These are phyloP conservation scores for Amphicarpaea edgeworthii DNA, from an alignment of 306 rosid species.

Conservation along the genomic window DNA sequence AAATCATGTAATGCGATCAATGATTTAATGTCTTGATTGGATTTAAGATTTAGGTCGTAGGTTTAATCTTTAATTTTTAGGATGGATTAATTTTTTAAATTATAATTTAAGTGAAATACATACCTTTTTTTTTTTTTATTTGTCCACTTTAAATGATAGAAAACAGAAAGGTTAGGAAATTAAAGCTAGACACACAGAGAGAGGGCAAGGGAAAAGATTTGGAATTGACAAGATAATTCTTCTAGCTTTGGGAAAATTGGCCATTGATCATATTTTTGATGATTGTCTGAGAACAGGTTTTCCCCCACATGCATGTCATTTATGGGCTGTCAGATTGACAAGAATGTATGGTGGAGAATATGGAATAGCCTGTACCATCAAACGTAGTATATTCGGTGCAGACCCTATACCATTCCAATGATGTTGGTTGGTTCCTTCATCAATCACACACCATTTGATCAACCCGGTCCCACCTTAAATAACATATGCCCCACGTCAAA, in stretches of 20 bases:
- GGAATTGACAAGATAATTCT: conserved; percentile 31
- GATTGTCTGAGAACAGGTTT: conserved; percentile 37
- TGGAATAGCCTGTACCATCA: conserved; percentile 55
- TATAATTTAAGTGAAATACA: too few species aligned
- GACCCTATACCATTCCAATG: conserved; percentile 46
- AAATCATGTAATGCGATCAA: too few species aligned
- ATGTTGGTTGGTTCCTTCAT: conserved; percentile 46
- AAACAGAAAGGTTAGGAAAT: neutral
- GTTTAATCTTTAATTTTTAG: too few species aligned
- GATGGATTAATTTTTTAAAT: too few species aligned
- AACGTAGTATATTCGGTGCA: conserved; percentile 47
- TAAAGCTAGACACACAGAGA: neutral
- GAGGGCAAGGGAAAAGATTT: neutral
- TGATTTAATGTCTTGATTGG: too few species aligned
- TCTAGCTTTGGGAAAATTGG: conserved; percentile 9
- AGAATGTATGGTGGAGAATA: conserved; percentile 64
- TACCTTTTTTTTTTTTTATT: too few species aligned
- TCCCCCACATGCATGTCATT: conserved; percentile 53
- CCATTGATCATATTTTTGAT: conserved; percentile 2
- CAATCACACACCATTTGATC: conserved; percentile 48
- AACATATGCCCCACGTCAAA: neutral
- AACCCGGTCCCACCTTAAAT: conserved; percentile 13
- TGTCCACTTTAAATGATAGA: too few species aligned
- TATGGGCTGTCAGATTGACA: conserved; percentile 63
- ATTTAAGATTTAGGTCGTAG: too few species aligned